Conservation (phyloP, 208 protist species). For the Tritrichomonas musculus region DNA sequence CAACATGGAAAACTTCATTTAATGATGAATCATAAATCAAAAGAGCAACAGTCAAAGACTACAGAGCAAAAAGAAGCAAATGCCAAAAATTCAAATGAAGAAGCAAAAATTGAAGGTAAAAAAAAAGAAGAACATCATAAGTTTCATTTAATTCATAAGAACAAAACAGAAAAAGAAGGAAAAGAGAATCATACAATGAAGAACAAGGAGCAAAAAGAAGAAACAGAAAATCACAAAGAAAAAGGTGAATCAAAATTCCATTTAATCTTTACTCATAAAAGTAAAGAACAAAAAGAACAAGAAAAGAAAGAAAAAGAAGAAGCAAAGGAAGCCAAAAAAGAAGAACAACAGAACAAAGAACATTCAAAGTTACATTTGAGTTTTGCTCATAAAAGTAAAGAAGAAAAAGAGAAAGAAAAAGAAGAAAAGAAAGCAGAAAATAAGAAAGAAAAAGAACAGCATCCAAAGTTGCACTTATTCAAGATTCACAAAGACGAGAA, state of each 20-base stretch:
- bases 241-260: not conserved
- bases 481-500: too few species aligned
- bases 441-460: too few species aligned
- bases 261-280: not conserved
- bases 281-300: not conserved
- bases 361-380: not conserved
- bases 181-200: not conserved
- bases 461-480: too few species aligned
- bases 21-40: too few species aligned
- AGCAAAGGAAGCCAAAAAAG: not conserved
- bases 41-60: too few species aligned
- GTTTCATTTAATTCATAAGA: not conserved
- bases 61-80: not conserved
- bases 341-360: not conserved
- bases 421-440: not conserved
- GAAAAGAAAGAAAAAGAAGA: not conserved
- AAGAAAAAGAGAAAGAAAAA: not conserved
- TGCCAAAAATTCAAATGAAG: not conserved
- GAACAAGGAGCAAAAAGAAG: not conserved
- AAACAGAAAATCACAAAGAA: too few species aligned
- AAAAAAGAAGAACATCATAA: too few species aligned
- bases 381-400: not conserved
- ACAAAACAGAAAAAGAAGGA: not conserved
- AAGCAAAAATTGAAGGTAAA: too few species aligned
- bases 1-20: too few species aligned